Base-by-base conservation (phyloP, 768 basidiomycete species). In the Dentipellis fragilis region DNA sequence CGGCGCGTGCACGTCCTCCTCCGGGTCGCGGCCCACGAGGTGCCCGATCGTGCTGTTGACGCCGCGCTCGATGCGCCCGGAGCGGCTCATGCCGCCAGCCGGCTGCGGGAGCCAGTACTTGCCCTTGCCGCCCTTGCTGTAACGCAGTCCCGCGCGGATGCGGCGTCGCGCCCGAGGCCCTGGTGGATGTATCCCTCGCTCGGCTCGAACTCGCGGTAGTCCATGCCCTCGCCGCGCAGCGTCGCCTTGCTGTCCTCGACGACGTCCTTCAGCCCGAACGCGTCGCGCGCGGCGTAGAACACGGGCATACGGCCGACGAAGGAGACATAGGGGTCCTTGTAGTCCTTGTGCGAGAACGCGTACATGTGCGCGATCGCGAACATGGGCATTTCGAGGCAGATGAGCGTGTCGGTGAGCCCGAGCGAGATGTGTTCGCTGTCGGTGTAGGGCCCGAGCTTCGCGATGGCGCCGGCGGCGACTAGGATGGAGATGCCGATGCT, bases 31-130 rank as follows among this genome's bases (percentile, higher is more conserved):
- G 34, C 77, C 76, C 11, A 72, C 73, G 49, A 76, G 66, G 40
- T 66, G 70, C 54, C 65, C 71, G 56, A 77, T 49, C 21, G 29
- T 69, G 8, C 67, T 65, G 50, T 79, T 77, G 21, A 79, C 63
- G 1, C 72, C 67, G 21, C 77, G 66, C 59, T 74, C 73, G 12
- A 73, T 59, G 22, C 68, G 69, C 34, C 75, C 73, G 12, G 71
- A 68, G 2, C 72, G 72, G 8, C 67, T 48, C n/a, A 17, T 71
- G 7, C 71, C 66, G 39, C 73, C 63, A 22, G 68, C 73, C 0
- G 81, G 78, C 63, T 84, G 82, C 0, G 94, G 93, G 9, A 99
- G 75, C 96, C 96, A 99, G 69, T 99, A 99, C 71, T 99, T 99
- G 55, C 77, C 76, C 66, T 83, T 81, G 1, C 95, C 96, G n/a